phyloP scores from a whole-genome alignment of 129 eudicot species.

The Lonicera japonica region DNA sequence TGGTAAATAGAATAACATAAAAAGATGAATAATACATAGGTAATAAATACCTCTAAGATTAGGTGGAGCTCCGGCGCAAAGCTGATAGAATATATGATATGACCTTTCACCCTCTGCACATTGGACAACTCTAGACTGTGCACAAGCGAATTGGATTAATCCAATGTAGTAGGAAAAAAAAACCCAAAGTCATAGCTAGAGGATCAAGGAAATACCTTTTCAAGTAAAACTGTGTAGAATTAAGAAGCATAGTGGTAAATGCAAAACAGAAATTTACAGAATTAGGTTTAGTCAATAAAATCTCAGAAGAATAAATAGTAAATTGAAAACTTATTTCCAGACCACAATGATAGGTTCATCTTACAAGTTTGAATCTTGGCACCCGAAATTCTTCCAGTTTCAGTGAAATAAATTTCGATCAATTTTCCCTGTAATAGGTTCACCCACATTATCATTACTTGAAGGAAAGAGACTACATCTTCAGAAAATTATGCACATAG shows the following conservation, averaged over 20 bases:
- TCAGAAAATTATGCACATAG: neutral
- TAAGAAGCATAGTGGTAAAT: constrained; percentile 10
- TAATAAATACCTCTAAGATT: constrained; percentile 57
- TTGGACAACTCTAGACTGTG: constrained; percentile 91
- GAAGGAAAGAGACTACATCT: neutral
- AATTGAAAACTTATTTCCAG: neutral
- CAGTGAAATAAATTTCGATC: constrained; percentile 88
- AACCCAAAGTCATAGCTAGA: neutral
- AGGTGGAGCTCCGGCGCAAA: constrained; percentile 87
- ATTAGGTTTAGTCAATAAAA: constrained; percentile 7
- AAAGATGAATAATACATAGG: neutral
- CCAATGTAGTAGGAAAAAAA: neutral
- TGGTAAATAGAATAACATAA: neutral
- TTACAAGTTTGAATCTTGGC: constrained; percentile 94
- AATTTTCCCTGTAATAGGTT: constrained; percentile 63
- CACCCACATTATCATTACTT: neutral
- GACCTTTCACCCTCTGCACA: constrained; percentile 90
- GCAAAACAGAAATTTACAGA: neutral
- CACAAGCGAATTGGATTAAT: constrained; percentile 16
- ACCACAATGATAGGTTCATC: constrained; percentile 17
- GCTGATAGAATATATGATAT: constrained; percentile 88
- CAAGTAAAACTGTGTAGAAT: constrained; percentile 41
- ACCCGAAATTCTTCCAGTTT: constrained; percentile 84
- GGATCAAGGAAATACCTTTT: constrained; percentile 37
- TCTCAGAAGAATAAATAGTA: neutral